Evolutionary conservation across 1,284 basidiomycete genomes (phyloP).

Genomic region (Rhodotorula sp.): DNA sequence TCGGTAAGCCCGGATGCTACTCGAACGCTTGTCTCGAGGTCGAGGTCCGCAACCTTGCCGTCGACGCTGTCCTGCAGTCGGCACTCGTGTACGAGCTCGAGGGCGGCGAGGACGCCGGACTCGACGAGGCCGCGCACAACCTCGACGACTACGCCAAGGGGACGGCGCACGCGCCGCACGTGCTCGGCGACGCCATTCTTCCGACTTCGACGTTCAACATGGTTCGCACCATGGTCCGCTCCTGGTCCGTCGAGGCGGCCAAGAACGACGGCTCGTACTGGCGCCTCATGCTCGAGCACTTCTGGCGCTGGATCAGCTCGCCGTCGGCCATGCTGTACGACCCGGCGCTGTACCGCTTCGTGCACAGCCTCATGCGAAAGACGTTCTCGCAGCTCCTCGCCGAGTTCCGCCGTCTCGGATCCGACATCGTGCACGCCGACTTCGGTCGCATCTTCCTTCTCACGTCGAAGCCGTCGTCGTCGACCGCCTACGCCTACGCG

Average conservation of each 20-base stretch:
- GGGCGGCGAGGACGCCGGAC: slow-evolving; percentile 76
- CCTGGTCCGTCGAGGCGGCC: slow-evolving; percentile 82
- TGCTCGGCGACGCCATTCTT: slow-evolving; percentile 88
- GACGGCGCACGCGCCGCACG: slow-evolving; percentile 68
- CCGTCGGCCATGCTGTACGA: slow-evolving; percentile 85
- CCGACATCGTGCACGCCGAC: slow-evolving; percentile 92
- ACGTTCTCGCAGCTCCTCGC: slow-evolving; percentile 95
- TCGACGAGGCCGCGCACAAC: slow-evolving; percentile 90
- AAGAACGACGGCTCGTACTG: slow-evolving; percentile 64
- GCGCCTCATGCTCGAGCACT: slow-evolving; percentile 70
- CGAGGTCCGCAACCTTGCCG: slow-evolving; percentile 84
- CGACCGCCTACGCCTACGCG: slow-evolving; percentile 91
- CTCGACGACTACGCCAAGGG: slow-evolving; percentile 86
- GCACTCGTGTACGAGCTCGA: slow-evolving; percentile 95
- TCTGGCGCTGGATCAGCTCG: slow-evolving; percentile 96
- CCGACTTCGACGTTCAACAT: slow-evolving; percentile 85
- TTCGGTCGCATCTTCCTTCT: slow-evolving; percentile 87
- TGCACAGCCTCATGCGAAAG: slow-evolving; percentile 96
- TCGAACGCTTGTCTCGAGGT: slow-evolving; percentile 91
- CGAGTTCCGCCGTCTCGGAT: slow-evolving; percentile 94
- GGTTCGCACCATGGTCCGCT: slow-evolving; percentile 83
- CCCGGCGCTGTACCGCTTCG: slow-evolving; percentile 87
- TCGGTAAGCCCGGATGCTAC: slow-evolving; percentile 82
- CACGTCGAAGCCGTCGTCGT: slow-evolving; percentile 88
- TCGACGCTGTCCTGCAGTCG: slow-evolving; percentile 92